A percentile compares a stretch with the other conserved stretches of the same genome.
These are phyloP conservation scores for Lanmaoa pseudosensibilis DNA, from an alignment of 768 basidiomycete genomes.

Conservation along the genomic window DNA sequence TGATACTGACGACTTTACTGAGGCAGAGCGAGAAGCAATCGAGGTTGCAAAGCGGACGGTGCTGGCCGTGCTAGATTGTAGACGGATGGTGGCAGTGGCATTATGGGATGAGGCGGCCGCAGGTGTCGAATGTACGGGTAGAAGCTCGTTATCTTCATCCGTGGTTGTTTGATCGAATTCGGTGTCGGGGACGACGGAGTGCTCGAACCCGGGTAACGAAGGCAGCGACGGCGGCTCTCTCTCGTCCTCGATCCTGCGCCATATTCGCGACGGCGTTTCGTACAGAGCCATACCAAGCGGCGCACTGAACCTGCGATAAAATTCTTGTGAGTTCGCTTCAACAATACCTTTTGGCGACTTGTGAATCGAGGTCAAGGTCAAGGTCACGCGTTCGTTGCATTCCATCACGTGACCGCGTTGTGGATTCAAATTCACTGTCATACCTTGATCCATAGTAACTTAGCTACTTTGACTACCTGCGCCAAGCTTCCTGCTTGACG, in stretches of 20 bases:
- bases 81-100: constrained; percentile 49
- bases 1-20: constrained; percentile 36
- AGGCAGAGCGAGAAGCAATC: constrained; percentile 44
- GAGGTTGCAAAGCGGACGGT: constrained; percentile 53
- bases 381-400: constrained; percentile 21
- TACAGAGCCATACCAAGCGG: constrained; percentile 45
- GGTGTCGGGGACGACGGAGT: constrained; percentile 47
- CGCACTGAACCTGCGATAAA: constrained; percentile 1
- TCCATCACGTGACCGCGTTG: constrained; percentile 27
- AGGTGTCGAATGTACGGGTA: constrained; percentile 70
- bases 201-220: constrained; percentile 70
- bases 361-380: neutral
- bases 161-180: constrained; percentile 38
- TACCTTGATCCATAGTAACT: too few relatives aligned
- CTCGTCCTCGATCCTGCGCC: constrained; percentile 80
- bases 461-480: too few relatives aligned
- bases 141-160: constrained; percentile 43
- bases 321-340: neutral
- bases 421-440: too few relatives aligned
- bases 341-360: neutral
- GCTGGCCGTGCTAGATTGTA: constrained; percentile 53
- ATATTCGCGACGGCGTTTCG: constrained; percentile 84
- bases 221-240: constrained; percentile 81
- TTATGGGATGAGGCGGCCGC: constrained; percentile 49
- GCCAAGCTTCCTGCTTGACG: too few relatives aligned